Evolutionary conservation across 108 stramenopile species (phyloP).

Genomic region (Nitzschia putrida): DNA sequence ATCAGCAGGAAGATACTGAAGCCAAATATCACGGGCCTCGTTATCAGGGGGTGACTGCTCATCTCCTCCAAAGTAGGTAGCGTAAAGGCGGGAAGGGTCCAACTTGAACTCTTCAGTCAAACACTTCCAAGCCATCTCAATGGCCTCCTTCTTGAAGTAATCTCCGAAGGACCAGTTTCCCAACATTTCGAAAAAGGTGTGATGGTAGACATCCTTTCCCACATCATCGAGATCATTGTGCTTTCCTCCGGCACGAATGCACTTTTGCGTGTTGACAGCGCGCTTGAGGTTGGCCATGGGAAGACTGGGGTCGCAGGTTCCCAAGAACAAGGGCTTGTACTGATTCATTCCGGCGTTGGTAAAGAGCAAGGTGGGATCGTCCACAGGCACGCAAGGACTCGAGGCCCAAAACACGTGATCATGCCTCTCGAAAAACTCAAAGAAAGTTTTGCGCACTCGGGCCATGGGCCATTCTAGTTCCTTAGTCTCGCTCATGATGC

Average conservation of each 20-base stretch:
- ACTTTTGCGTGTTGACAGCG: conserved; percentile 98
- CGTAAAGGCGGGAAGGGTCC: conserved; percentile 86
- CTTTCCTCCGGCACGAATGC: conserved; percentile 99
- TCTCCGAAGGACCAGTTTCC: conserved; percentile 99
- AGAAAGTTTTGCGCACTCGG: conserved; percentile 94
- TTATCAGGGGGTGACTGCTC: conserved; percentile 83
- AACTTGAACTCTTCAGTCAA: conserved; percentile 90
- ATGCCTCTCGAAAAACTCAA: conserved; percentile 91
- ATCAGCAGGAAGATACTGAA: conserved; percentile 86
- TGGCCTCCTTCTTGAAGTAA: conserved; percentile 99
- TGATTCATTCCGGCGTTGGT: conserved; percentile 99
- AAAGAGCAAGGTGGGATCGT: conserved; percentile 99
- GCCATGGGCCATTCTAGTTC: conserved; percentile 89
- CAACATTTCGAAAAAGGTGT: conserved; percentile 99
- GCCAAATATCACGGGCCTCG: conserved; percentile 92
- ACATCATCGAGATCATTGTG: conserved; percentile 99
- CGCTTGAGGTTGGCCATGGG: conserved; percentile 84
- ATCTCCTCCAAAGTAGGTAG: conserved; percentile 98
- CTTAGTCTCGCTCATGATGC: neutral
- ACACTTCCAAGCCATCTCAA: conserved; percentile 95
- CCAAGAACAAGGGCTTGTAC: conserved; percentile 97
- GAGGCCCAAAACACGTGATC: conserved; percentile 86
- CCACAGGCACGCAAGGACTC: conserved; percentile 96
- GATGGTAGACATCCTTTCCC: conserved; percentile 99
- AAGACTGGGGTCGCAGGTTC: conserved; percentile 91